A percentile compares a stretch with the other conserved stretches of the same genome.
phyloP scores from a whole-genome alignment of 805 yeast genomes.

The Ogataea glucozyma region DNA sequence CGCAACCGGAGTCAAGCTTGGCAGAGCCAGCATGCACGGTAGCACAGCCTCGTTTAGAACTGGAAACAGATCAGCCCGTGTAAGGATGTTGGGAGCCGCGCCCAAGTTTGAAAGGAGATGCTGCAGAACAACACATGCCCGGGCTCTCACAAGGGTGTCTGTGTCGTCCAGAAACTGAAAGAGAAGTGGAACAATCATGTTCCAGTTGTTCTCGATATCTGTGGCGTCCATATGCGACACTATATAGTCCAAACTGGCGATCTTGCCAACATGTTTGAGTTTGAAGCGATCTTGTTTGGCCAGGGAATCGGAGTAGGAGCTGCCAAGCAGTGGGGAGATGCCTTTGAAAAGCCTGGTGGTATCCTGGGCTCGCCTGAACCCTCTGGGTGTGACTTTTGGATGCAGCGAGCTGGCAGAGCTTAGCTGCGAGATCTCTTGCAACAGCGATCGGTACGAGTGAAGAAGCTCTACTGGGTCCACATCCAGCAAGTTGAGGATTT shows the following conservation, averaged over 20 bases:
- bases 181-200: slow-evolving; percentile 28
- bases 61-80: slow-evolving; percentile 24
- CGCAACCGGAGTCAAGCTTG: slow-evolving; percentile 30
- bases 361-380: slow-evolving; percentile 12
- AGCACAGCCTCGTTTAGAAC: slow-evolving; percentile 27
- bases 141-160: slow-evolving; percentile 27
- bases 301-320: slow-evolving; percentile 15
- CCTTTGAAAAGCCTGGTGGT: slow-evolving; percentile 15
- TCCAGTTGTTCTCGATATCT: slow-evolving; percentile 28
- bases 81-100: slow-evolving; percentile 19
- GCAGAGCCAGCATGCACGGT: slow-evolving; percentile 33
- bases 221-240: slow-evolving; percentile 5
- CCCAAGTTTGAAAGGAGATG: slow-evolving; percentile 13
- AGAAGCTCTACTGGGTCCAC: slow-evolving; percentile 3
- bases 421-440: slow-evolving; percentile 6
- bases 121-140: slow-evolving; percentile 20
- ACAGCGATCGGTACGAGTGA: background rate
- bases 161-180: slow-evolving; percentile 33
- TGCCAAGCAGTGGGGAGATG: slow-evolving; percentile 22
- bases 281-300: slow-evolving; percentile 26
- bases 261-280: slow-evolving; percentile 12
- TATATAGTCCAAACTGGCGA: slow-evolving; percentile 17
- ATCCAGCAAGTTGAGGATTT: background rate
- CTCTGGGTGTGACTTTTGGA: slow-evolving; percentile 18
- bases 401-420: slow-evolving; percentile 7